These are phyloP conservation scores for Conidiobolus incongruus DNA, from an alignment of 371 early-diverging fungal species.

Conservation along the genomic window DNA sequence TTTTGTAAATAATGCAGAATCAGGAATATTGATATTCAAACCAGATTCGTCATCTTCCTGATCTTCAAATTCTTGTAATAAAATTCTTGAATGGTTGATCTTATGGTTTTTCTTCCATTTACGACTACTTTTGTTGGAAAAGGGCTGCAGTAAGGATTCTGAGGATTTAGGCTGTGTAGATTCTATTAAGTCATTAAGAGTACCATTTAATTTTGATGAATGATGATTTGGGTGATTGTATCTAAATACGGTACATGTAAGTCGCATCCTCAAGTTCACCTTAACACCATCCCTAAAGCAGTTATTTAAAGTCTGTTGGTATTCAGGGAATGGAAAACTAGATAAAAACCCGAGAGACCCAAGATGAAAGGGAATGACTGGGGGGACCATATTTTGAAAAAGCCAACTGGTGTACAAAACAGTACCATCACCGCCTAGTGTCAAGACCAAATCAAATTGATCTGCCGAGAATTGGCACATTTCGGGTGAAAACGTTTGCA, in stretches of 20 bases:
- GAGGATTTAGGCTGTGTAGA: neutral
- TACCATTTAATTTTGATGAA: neutral
- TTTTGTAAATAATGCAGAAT: neutral
- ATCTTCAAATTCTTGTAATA: neutral
- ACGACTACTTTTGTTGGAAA: neutral
- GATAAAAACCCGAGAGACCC: constrained; percentile 83
- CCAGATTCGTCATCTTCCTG: neutral
- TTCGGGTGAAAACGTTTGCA: constrained; percentile 39
- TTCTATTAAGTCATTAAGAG: neutral
- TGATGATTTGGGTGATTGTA: constrained; percentile 10
- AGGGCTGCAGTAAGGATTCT: neutral
- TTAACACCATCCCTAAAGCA: constrained; percentile 47
- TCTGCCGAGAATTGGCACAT: constrained; percentile 37
- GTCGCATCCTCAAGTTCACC: constrained; percentile 70
- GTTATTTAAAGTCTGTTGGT: constrained; percentile 23
- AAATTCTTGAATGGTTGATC: constrained; percentile 7
- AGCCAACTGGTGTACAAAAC: constrained; percentile 69
- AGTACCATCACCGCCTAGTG: constrained; percentile 73
- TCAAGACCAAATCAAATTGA: constrained; percentile 14
- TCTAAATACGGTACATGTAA: constrained; percentile 61
- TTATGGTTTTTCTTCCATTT: constrained; percentile 6
- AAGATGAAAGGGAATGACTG: constrained; percentile 68
- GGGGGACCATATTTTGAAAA: constrained; percentile 71
- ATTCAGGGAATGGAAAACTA: constrained; percentile 49
- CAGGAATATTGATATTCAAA: neutral